Evolutionary conservation across 176 grass and related monocot genomes (phyloP), one percentile per base, ranked within the genome.

Genomic region (Alloteropsis semialata): DNA sequence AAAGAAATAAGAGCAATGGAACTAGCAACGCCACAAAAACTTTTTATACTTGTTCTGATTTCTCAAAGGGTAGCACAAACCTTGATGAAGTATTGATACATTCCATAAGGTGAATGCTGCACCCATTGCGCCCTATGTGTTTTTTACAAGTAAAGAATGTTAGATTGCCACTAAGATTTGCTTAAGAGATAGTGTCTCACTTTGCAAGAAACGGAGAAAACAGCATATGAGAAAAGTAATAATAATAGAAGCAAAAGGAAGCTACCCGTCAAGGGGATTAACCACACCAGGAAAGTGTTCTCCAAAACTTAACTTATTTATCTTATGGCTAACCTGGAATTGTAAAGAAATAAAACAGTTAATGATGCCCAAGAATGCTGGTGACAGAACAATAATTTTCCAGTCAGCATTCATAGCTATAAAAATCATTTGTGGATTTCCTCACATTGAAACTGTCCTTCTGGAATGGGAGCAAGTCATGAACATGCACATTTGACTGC

Each of bases 51-150:
- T 69, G 0, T 44, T 74, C 78, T 84, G 14, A n/a, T 84, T 61
- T 21, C 6, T 74, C 17, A 61, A 58, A 74, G 18, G 25, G 86
- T 39, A 81, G 72, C 42, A 82, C 83, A 67, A 83, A 99, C 96
- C 96, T 99, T 99, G 77, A 99, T 76, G 76, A 96, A 96, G 73
- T 99, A 99, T 63, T 96, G 96, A 62, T 96, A 96, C 96, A 99
- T 94, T 83, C 96, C 96, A 92, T 95, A 96, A 39, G 89, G 88
- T 44, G 86, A 76, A 70, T 84, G 89, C 74, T 99, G 96, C 45
- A 88, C 51, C 96, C 96, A 99, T 55, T 89, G 84, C 30, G 69
- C 89, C 82, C 96, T 99, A 81, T 24, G 62, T 33, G 77, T 84
- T 85, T 83, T 85, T 83, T 68, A 74, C 30, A 71, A 88, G 74